Percentiles rank a stretch among this genome's conserved stretches.
phyloP scores from a whole-genome alignment of 148 eudicot genomes.

The Persicaria maculosa region DNA sequence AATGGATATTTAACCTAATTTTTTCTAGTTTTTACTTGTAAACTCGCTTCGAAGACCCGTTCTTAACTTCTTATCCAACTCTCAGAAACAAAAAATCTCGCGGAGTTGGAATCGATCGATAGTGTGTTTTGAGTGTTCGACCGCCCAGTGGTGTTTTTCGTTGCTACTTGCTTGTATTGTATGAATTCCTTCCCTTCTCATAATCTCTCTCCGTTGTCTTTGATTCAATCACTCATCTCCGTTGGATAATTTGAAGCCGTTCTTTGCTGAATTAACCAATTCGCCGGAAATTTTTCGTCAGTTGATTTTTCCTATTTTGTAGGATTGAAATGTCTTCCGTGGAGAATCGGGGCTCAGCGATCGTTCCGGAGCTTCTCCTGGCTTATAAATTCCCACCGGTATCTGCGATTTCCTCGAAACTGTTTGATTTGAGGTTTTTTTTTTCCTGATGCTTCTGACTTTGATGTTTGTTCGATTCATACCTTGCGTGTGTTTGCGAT shows the following conservation, averaged over 20 bases:
- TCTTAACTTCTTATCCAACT: not conserved
- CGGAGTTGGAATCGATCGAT: too few species aligned
- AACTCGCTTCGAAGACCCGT: not conserved
- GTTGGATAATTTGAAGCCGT: not conserved
- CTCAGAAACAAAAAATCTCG: too few species aligned
- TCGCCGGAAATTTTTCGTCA: too few species aligned
- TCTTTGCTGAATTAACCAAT: not conserved
- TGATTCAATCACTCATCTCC: not conserved
- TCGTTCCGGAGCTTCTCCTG: slow-evolving; percentile 63
- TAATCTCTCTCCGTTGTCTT: not conserved
- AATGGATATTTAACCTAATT: too few species aligned
- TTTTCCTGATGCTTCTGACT: not conserved
- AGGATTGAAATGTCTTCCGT: slow-evolving; percentile 10
- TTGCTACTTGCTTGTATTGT: not conserved
- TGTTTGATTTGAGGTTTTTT: not conserved
- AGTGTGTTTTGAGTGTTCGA: not conserved
- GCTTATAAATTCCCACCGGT: slow-evolving; percentile 75
- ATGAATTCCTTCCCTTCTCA: not conserved
- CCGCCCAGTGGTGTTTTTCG: not conserved
- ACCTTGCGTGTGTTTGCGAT: not conserved
- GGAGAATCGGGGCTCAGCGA: not conserved
- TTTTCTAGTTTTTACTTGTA: too few species aligned
- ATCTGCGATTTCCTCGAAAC: not conserved
- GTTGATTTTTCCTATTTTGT: not conserved
- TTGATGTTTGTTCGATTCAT: not conserved